Percentiles rank a stretch among this genome's conserved stretches.
phyloP scores from a whole-genome alignment of 2,329 filamentous ascomycete genomes.

The Colletotrichum musae region DNA sequence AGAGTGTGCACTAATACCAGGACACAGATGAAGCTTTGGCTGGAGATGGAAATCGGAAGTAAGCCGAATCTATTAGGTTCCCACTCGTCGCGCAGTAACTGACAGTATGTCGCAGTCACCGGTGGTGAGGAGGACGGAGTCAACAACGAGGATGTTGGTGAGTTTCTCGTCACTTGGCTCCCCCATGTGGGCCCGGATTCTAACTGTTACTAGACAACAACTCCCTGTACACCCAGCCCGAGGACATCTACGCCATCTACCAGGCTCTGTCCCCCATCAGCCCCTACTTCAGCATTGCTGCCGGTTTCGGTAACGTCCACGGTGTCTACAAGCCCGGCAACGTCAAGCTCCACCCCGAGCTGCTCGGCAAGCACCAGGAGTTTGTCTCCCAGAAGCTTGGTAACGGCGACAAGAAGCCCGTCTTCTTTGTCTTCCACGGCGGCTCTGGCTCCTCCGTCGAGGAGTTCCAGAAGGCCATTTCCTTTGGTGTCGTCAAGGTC shows the following conservation, averaged over 20 bases:
- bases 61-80: conserved; percentile 43
- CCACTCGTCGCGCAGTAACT: neutral
- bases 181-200: neutral
- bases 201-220: conserved; percentile 77
- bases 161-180: neutral
- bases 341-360: conserved; percentile 95
- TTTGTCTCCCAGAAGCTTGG: conserved; percentile 87
- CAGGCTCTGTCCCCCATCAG: conserved; percentile 88
- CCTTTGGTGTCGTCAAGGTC: conserved; percentile 98
- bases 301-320: conserved; percentile 99
- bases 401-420: conserved; percentile 85
- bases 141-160: conserved; percentile 90
- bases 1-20: neutral
- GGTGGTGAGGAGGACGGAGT: conserved; percentile 98
- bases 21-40: conserved; percentile 89
- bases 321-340: conserved; percentile 98
- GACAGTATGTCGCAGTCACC: conserved; percentile 74
- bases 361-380: conserved; percentile 96
- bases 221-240: conserved; percentile 96
- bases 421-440: conserved; percentile 99
- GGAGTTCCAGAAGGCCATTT: conserved; percentile 91
- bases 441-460: conserved; percentile 92
- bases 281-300: conserved; percentile 97
- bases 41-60: conserved; percentile 86
- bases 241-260: conserved; percentile 95